Evolutionary conservation across 2,329 filamentous ascomycete species (phyloP), one percentile per base, ranked within the genome.

Genomic region (Fusarium buharicum): DNA sequence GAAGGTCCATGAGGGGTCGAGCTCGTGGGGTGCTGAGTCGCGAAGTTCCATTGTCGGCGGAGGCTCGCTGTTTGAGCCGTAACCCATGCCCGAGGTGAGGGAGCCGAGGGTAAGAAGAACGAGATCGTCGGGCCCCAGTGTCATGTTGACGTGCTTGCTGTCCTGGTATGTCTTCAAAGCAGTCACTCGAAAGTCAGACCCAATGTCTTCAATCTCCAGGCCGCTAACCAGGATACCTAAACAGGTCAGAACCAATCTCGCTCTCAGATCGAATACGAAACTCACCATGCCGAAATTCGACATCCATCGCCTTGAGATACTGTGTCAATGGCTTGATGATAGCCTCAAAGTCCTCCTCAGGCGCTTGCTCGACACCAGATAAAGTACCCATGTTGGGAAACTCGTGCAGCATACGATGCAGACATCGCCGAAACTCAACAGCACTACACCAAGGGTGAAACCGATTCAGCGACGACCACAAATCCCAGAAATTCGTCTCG

Each of bases 391-490:
- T 70, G 6, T 70, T 70, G 14, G 68, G 68, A 18, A 70, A 70
- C 60, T 70, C 68, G 20, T 70, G 68, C 18, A 70, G 18, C 50
- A 71, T 70, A 0, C 68, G 56, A 27, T 70, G 68, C 33, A 70
- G 13, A 3, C 68, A 70, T n/a, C 68, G 56, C 9, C 68, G 48
- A 11, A 70, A 70, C 62, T 70, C 68, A 16, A 71, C 67, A 31
- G 68, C 68, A 28, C 68, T 70, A 36, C 68, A 70, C 68, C 68
- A 70, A n/a, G 68, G 68, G 7, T 70, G 68, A 6, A 70, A 70
- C 1, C 68, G 55, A 27, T 70, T 70, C 11, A 70, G 68, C 2
- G 68, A 70, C 3, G 68, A 70, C 68, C 68, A 70, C 2, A 70
- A 18, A 14, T 70, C 68, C 68, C 68, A 70, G 12, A 70, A 70